Conservation (phyloP, 2,329 filamentous ascomycete genomes). For the Aspergillus pseudonomiae region DNA sequence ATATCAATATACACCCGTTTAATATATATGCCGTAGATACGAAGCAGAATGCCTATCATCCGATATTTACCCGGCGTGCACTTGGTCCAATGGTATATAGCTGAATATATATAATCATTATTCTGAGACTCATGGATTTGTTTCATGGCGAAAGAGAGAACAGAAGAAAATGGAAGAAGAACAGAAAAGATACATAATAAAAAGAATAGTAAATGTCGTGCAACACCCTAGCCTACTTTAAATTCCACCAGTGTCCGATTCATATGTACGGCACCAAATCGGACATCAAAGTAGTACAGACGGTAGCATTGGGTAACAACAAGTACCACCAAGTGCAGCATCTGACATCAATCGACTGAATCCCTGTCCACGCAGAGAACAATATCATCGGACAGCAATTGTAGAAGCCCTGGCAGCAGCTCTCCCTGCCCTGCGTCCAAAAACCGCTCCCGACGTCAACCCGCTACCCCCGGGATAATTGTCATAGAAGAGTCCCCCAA, state of each 20-base stretch:
- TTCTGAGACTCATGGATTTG: not conserved
- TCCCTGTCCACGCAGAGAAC: not conserved
- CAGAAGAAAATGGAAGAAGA: not conserved
- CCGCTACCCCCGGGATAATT: constrained; percentile 68
- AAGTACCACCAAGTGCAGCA: not conserved
- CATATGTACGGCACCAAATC: not conserved
- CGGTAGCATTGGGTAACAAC: not conserved
- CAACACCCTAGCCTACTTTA: not conserved
- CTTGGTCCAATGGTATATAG: not conserved
- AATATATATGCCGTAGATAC: not conserved
- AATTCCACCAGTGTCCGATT: not conserved
- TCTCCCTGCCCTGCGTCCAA: constrained; percentile 51
- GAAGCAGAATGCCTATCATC: not conserved
- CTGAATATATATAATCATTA: not conserved
- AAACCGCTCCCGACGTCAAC: constrained; percentile 62
- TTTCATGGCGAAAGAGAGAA: not conserved
- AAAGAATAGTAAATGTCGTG: not conserved
- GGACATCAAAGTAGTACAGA: not conserved
- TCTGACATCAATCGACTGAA: not conserved
- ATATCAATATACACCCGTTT: not conserved
- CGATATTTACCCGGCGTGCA: not conserved
- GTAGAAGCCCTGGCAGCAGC: constrained; percentile 29
- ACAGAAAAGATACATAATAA: not conserved
- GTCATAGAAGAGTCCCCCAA: constrained; percentile 65
- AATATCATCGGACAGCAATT: not conserved